Base-by-base conservation (phyloP, 352 stramenopile genomes). In the Phytophthora fragariae region DNA sequence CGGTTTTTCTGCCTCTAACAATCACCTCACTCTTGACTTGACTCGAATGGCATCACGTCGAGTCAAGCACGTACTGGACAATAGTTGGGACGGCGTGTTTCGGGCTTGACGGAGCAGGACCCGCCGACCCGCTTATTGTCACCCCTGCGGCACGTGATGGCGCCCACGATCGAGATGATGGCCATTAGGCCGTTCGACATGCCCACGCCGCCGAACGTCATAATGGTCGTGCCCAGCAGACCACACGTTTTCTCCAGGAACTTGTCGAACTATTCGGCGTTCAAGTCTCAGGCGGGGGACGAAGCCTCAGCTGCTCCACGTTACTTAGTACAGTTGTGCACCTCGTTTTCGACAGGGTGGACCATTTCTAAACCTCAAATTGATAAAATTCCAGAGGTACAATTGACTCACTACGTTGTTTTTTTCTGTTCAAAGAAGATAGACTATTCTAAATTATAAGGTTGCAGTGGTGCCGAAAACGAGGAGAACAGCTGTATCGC, bases 181-280 rank as follows among this genome's bases (percentile, higher is more conserved):
- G 81, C 79, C 33, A 91, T 68, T 17, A 83, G 62, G 6, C 83
- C 81, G 1, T 73, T 70, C 3, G 62, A 59, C 64, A 84, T 66
- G 39, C 79, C 84, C 59, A 89, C 55, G 10, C 72, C 77, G 5
- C 69, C 73, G 35, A 90, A 84, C 31, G 75, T 50, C 44, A 92
- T 78, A 19, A 82, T 84, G 7, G 66, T 67, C 8, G 52, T 80
- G 53, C 84, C 84, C 6, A 88, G 12, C 1, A 70, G 39, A 9
- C 80, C 75, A 37, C 84, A 92, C 47, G 81, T 87, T 53, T 85
- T 83, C 62, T 86, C 73, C 44, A 92, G 73, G 70, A 92, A 92
- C 60, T 73, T 54, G 46, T 86, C 79, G 55, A 92, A 92, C 68
- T 86, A 72, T 0, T 55, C 56, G 10, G 64, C 57, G 60, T 91